Base-by-base conservation (phyloP, 140 eudicot genomes). In the Oenanthe javanica region DNA sequence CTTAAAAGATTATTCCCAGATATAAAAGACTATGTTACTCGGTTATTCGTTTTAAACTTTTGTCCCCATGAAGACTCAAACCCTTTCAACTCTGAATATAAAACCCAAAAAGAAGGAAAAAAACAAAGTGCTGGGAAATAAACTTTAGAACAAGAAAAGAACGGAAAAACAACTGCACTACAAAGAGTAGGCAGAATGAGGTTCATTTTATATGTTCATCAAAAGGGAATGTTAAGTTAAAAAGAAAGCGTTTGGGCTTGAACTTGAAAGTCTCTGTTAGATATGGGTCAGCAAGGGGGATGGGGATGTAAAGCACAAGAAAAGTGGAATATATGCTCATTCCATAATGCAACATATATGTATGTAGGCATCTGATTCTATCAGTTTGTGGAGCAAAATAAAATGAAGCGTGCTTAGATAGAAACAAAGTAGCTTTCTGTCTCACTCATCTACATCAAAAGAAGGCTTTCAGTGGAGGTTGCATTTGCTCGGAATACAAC, bases 281-380 rank as follows among this genome's bases (percentile, higher is more conserved):
- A 45, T 57, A 13, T 69, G 45, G 46, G 79, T 69, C n/a, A 36
- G 75, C 76, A 72, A n/a, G 67, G 67, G 46, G 27, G 7, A 72
- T 7, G 67, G 67, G 46, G 27, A 21, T 59, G 67, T 59, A 59
- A 59, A 59, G 67, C 36, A 59, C n/a, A 59, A n/a, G 13, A 21
- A 4, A 16, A 51, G 66, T 57, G 66, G 27, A 57, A 57, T 21
- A 57, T 18, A 57, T 57, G 66, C 66, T 19, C 11, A 19, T 57
- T 57, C 27, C 66, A 57, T 19, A 57, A 54, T 2, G 36, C 47
- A 31, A 38, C 59, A 52, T 14, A 51, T 43, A 43, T 6, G 42
- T 66, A 47, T 19, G 63, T n/a, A 46, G 86, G 89, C 82, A 86
- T 86, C 86, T 86, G 88, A 85, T 89, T 78, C 90, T 77, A 80